These are phyloP conservation scores for Mallotus nudiflorus DNA, from an alignment of 345 rosid genomes.

Conservation along the genomic window DNA sequence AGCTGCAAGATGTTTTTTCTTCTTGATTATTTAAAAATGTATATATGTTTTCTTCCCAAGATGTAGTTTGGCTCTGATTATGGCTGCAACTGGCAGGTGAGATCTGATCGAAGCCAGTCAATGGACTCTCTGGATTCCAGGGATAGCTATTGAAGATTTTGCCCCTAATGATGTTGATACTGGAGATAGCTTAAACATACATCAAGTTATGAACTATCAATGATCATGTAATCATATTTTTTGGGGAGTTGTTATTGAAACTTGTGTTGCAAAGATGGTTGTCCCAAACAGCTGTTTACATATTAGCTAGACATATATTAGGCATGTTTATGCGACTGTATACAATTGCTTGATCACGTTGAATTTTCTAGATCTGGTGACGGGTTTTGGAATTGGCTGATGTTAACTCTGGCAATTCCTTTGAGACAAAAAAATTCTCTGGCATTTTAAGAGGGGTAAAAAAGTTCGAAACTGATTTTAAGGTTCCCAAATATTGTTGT, in stretches of 20 bases:
- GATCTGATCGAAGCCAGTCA: slow-evolving; percentile 38
- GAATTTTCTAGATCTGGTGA: too few relatives aligned
- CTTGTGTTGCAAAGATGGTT: background rate
- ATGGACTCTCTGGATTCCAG: slow-evolving; percentile 8
- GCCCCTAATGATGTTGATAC: background rate
- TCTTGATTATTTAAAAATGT: background rate
- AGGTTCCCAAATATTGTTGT: too few relatives aligned
- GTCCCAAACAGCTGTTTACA: background rate
- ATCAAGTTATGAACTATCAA: background rate
- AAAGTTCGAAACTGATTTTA: too few relatives aligned
- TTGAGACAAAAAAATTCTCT: too few relatives aligned
- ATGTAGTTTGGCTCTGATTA: background rate
- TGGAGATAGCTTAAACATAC: background rate
- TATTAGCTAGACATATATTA: too few relatives aligned
- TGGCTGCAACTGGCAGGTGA: slow-evolving; percentile 43
- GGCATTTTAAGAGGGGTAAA: too few relatives aligned
- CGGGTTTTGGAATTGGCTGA: too few relatives aligned
- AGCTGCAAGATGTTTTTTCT: background rate
- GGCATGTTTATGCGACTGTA: too few relatives aligned
- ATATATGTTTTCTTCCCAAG: background rate
- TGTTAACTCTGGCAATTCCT: too few relatives aligned
- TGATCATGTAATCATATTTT: background rate
- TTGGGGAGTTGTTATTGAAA: background rate
- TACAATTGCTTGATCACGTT: too few relatives aligned
- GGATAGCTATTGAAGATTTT: slow-evolving; percentile 5